Evolutionary conservation across 352 stramenopile species (phyloP).

Genomic region (Globisporangium viniferum): DNA sequence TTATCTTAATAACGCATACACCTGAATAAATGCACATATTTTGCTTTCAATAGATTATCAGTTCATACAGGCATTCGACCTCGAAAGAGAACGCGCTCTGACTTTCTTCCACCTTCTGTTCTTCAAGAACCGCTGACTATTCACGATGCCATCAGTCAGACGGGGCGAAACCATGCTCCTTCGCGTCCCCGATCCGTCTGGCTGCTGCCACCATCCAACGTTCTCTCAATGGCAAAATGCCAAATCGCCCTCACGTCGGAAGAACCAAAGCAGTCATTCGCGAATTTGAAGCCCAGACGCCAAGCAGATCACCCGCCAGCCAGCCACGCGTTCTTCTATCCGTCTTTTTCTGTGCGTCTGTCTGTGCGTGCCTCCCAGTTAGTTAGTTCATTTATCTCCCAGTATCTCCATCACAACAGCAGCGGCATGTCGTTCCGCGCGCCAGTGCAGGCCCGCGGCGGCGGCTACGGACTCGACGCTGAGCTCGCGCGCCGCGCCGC

Average conservation of each 20-base stretch:
- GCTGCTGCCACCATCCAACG: background rate
- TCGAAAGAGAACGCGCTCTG: background rate
- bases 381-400: background rate
- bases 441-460: constrained; percentile 63
- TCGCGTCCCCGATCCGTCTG: background rate
- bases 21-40: background rate
- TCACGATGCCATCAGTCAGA: background rate
- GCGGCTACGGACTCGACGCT: constrained; percentile 87
- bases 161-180: background rate
- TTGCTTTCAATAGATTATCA: no score
- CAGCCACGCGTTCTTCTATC: background rate
- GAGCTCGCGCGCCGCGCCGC: constrained; percentile 82
- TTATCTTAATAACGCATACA: background rate
- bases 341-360: background rate
- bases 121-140: constrained; percentile 3
- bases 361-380: background rate
- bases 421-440: constrained; percentile 22
- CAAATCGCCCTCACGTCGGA: background rate
- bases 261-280: background rate
- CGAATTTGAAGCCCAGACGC: constrained; percentile 7
- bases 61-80: background rate
- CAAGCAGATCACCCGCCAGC: background rate
- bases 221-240: background rate
- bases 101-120: constrained; percentile 13
- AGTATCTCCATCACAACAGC: background rate